Evolutionary conservation across 257 asterid species (phyloP), one percentile per base, ranked within the genome.

Genomic region (Agastache rugosa): DNA sequence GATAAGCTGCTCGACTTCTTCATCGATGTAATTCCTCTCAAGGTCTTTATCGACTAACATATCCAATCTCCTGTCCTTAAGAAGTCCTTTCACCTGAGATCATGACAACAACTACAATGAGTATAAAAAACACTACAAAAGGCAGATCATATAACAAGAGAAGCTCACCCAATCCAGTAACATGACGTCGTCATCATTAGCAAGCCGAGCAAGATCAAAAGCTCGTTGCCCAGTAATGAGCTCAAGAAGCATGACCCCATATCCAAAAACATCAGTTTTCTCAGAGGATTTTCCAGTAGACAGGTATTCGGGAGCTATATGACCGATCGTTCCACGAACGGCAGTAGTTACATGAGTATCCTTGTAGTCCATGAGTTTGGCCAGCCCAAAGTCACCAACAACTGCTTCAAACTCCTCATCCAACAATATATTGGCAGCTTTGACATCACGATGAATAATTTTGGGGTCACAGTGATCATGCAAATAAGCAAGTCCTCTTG

Each of bases 171-270:
- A 94, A 80, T 94, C 97, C 23, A 90, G 97, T 69, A 94, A 78
- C 98, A 92, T 90, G 81, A 92, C 95, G 48, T 88, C 97, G 47
- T 91, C 96, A 63, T 93, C 97, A 71, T 86, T 88, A 58, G 96
- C 98, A 67, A 94, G 95, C 9, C 96, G 89, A 82, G 97, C 98
- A 72, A 92, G 97, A 83, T 90, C 97, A 34, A 90, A 92, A 39
- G 96, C 97, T 72, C 97, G 83, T 75, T 90, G 96, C 81, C 97
- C 97, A 10, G 96, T 92, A 61, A 92, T 88, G 83, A 94, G 94
- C 89, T 94, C 98, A 51, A 94, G 97, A 86, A 94, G 98, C 94
- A 85, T 91, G 77, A 91, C 93, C 31, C 98, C 98, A 11, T 93
- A 93, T 37, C 94, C 96, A 37, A 91, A 93, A 64, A 93, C 97